Evolutionary conservation across 495 filamentous ascomycete genomes (phyloP).

Genomic region (Lepidopterella palustris): DNA sequence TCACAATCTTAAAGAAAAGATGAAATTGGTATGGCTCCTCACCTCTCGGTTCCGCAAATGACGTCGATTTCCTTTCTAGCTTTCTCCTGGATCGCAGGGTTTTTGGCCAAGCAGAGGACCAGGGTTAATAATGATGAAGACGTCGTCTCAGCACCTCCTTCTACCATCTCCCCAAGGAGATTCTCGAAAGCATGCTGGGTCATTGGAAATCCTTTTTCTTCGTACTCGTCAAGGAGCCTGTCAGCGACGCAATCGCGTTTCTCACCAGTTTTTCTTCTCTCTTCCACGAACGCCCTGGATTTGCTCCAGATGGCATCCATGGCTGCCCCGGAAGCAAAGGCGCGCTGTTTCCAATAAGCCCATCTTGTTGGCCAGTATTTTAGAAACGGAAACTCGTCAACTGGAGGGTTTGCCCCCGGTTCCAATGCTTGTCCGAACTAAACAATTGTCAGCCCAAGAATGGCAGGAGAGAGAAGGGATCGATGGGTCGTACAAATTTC

Average conservation of each 20-base stretch:
- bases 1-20: not conserved
- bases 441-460: not conserved
- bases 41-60: not conserved
- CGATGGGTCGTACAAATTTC: not conserved
- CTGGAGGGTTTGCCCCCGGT: not conserved
- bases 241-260: slow-evolving; percentile 1
- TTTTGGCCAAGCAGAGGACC: not conserved
- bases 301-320: not conserved
- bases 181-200: not conserved
- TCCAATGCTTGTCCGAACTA: slow-evolving; percentile 2
- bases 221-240: not conserved
- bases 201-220: not conserved
- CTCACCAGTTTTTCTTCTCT: not conserved
- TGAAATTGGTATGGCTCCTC: not conserved
- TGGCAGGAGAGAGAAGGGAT: not conserved
- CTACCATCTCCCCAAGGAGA: slow-evolving; percentile 1
- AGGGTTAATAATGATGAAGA: not conserved
- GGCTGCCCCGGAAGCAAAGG: not conserved
- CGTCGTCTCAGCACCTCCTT: not conserved
- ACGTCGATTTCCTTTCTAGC: slow-evolving; percentile 1
- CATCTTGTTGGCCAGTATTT: not conserved
- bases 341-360: not conserved
- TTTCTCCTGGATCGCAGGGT: not conserved
- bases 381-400: not conserved
- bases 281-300: not conserved